These are phyloP conservation scores for Aspergillus proliferans DNA, from an alignment of 2,329 filamentous ascomycete genomes.

Conservation along the genomic window DNA sequence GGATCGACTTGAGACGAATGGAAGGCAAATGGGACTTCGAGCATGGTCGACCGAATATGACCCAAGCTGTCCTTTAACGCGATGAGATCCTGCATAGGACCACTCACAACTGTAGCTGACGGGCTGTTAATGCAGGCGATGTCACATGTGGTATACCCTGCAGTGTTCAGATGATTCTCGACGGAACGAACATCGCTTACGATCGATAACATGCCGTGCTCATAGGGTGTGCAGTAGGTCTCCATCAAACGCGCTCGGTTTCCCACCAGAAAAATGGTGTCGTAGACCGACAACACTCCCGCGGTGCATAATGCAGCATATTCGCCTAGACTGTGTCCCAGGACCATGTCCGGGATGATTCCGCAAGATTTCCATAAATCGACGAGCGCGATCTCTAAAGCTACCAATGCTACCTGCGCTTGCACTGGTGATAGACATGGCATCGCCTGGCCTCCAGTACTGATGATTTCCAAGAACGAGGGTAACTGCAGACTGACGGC, in stretches of 20 bases:
- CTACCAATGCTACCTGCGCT: neutral
- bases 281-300: conserved; percentile 17
- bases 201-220: conserved; percentile 11
- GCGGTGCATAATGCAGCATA: conserved; percentile 23
- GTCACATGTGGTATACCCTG: neutral
- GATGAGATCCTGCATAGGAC: neutral
- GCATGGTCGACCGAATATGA: neutral
- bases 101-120: neutral
- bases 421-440: neutral
- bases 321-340: conserved; percentile 29
- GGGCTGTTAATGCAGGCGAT: neutral
- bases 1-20: conserved; percentile 4
- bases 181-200: neutral
- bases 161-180: neutral
- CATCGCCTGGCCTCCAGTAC: neutral
- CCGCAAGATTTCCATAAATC: conserved; percentile 13
- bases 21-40: conserved; percentile 2
- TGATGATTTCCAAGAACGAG: neutral
- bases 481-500: neutral
- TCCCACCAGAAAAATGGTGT: conserved; percentile 24
- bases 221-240: conserved; percentile 10
- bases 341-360: conserved; percentile 14
- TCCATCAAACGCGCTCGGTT: conserved; percentile 16
- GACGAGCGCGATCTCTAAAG: conserved; percentile 9
- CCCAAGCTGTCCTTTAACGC: neutral